Evolutionary conservation across 306 rosid species (phyloP).

Genomic region (Castanea sativa): DNA sequence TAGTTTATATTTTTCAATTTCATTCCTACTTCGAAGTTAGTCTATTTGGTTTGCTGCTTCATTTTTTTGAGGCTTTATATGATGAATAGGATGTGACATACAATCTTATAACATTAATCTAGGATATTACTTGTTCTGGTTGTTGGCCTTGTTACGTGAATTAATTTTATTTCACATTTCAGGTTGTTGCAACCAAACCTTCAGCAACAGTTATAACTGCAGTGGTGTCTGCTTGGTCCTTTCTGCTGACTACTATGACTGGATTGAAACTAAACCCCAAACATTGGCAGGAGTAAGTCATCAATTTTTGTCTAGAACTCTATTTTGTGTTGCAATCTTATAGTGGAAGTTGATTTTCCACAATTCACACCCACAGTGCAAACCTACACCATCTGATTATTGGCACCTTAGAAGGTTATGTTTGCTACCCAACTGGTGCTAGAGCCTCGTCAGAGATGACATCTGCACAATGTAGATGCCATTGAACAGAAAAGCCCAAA

Average conservation of each 20-base stretch:
- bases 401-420: neutral
- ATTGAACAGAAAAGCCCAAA: neutral
- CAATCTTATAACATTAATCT: neutral
- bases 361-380: neutral
- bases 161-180: slow-evolving; percentile 6
- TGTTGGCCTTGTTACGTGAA: neutral
- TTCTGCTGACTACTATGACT: slow-evolving; percentile 76
- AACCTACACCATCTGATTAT: neutral
- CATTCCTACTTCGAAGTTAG: neutral
- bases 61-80: neutral
- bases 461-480: neutral
- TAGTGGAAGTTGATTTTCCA: neutral
- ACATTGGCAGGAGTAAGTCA: slow-evolving; percentile 77
- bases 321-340: neutral
- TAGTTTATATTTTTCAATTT: neutral
- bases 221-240: slow-evolving; percentile 87
- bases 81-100: neutral
- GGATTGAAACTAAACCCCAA: slow-evolving; percentile 64
- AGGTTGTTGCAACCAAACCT: slow-evolving; percentile 86
- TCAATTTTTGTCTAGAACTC: neutral
- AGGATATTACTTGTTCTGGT: neutral
- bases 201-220: slow-evolving; percentile 52
- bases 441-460: neutral
- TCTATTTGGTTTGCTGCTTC: neutral
- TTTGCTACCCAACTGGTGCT: neutral